Evolutionary conservation across 371 early-diverging fungal species (phyloP).

Genomic region (Coemansia sp.): DNA sequence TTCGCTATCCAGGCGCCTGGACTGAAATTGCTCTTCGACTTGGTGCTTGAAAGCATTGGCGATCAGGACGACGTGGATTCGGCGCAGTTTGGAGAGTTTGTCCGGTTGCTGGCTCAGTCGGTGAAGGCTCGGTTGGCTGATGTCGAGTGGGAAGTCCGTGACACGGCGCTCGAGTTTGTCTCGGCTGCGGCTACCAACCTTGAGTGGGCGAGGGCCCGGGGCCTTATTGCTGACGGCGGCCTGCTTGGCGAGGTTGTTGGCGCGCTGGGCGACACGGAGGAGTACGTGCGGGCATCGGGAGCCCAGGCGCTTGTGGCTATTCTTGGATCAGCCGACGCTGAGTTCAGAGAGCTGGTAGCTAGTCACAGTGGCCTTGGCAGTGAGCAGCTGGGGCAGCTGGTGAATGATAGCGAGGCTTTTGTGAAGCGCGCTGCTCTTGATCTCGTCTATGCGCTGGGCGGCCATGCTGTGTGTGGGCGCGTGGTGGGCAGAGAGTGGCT

Average conservation of each 20-base stretch:
- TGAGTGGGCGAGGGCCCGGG: neutral
- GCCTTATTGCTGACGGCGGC: neutral
- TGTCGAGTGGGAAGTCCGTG: slow-evolving; percentile 44
- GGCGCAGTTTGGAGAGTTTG: too few relatives aligned
- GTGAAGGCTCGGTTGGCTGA: slow-evolving; percentile 27
- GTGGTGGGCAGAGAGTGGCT: slow-evolving; percentile 34
- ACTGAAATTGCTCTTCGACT: slow-evolving; percentile 19
- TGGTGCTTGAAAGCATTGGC: slow-evolving; percentile 31
- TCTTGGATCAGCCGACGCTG: neutral
- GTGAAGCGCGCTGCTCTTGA: slow-evolving; percentile 52
- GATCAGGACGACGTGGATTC: slow-evolving; percentile 7
- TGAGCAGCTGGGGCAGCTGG: slow-evolving; percentile 7
- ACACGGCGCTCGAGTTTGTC: slow-evolving; percentile 39
- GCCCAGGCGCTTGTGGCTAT: slow-evolving; percentile 15
- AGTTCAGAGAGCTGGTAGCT: neutral
- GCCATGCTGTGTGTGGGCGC: too few relatives aligned
- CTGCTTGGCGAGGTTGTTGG: slow-evolving; percentile 18
- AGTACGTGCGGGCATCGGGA: slow-evolving; percentile 44
- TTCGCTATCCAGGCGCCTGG: slow-evolving; percentile 39
- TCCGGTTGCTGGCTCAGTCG: neutral
- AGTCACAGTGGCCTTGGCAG: neutral
- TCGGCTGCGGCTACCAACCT: neutral
- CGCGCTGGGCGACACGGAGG: slow-evolving; percentile 31
- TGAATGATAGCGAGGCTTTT: slow-evolving; percentile 52
- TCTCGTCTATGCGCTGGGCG: slow-evolving; percentile 24